These are phyloP conservation scores for Ramularia endophylla DNA, from an alignment of 2,329 filamentous ascomycete species.

Conservation along the genomic window DNA sequence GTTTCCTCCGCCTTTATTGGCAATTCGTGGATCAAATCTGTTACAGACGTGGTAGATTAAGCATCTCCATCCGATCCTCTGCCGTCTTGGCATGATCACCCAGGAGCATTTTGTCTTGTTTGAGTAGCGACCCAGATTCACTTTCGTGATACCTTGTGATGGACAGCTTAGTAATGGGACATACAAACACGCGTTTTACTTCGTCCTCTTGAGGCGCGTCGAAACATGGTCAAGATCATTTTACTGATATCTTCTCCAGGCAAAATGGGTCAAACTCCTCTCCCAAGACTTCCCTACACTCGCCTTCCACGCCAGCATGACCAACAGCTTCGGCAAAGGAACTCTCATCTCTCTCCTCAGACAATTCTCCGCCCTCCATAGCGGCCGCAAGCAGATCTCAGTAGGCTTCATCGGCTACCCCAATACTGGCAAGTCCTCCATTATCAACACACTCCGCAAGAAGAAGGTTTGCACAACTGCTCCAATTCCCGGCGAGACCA, in stretches of 20 bases:
- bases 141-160: constrained; percentile 58
- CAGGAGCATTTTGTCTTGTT: constrained; percentile 71
- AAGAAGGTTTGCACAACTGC: constrained; percentile 93
- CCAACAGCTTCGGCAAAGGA: constrained; percentile 94
- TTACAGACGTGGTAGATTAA: constrained; percentile 99
- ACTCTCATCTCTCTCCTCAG: constrained; percentile 85
- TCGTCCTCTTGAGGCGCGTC: constrained; percentile 11
- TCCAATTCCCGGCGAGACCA: constrained; percentile 93
- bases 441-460: constrained; percentile 92
- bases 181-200: constrained; percentile 56
- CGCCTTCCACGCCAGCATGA: constrained; percentile 91
- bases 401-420: constrained; percentile 86
- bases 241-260: constrained; percentile 50
- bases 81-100: constrained; percentile 86
- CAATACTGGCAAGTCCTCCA: constrained; percentile 92
- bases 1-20: constrained; percentile 56
- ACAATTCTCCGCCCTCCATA: constrained; percentile 87
- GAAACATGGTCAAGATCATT: too few species aligned
- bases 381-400: constrained; percentile 87
- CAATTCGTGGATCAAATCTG: constrained; percentile 76
- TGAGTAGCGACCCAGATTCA: constrained; percentile 92
- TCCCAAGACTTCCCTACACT: constrained; percentile 91
- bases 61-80: constrained; percentile 61
- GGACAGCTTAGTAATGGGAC: constrained; percentile 99
- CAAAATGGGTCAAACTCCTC: constrained; percentile 82